phyloP scores from a whole-genome alignment of 2,329 filamentous ascomycete genomes.

The Albophoma yamanashiensis region DNA sequence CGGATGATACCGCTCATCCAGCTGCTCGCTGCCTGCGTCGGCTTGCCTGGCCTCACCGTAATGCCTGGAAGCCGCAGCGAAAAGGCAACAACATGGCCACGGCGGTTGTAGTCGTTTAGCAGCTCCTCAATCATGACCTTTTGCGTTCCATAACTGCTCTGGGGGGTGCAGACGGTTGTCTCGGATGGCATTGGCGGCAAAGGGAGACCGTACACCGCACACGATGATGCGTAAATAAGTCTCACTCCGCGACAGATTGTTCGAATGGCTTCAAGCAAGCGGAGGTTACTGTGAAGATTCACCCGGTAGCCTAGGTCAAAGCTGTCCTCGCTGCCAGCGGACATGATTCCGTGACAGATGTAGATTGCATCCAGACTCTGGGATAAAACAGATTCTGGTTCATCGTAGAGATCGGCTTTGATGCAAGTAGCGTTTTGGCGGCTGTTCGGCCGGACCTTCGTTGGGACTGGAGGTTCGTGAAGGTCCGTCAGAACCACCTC shows the following conservation, averaged over 20 bases:
- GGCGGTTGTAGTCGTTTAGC: conserved; percentile 25
- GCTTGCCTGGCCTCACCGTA: conserved; percentile 47
- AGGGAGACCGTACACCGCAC: conserved; percentile 46
- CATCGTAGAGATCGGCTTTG: conserved; percentile 14
- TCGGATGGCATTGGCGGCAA: conserved; percentile 31
- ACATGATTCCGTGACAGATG: conserved; percentile 54
- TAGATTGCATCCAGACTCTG: conserved; percentile 35
- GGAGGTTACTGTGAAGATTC: conserved; percentile 44
- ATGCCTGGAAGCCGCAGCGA: conserved; percentile 49
- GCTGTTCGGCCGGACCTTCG: conserved; percentile 20
- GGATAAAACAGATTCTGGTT: conserved; percentile 3
- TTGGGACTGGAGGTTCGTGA: conserved; percentile 39
- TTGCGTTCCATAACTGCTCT: conserved; percentile 48
- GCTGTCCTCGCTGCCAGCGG: conserved; percentile 47
- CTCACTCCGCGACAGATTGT: conserved; percentile 32
- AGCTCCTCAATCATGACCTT: conserved; percentile 48
- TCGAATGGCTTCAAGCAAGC: conserved; percentile 39
- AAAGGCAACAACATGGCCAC: conserved; percentile 46
- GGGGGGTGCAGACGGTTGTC: conserved; percentile 38
- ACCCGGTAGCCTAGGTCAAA: conserved; percentile 42
- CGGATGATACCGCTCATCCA: conserved; percentile 53
- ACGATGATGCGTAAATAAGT: conserved; percentile 46
- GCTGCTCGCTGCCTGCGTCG: conserved; percentile 48
- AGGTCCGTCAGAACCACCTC: conserved; percentile 47
- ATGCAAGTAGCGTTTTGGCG: conserved; percentile 14